Conservation (phyloP, 257 asterid species). For the Avicennia marina region DNA sequence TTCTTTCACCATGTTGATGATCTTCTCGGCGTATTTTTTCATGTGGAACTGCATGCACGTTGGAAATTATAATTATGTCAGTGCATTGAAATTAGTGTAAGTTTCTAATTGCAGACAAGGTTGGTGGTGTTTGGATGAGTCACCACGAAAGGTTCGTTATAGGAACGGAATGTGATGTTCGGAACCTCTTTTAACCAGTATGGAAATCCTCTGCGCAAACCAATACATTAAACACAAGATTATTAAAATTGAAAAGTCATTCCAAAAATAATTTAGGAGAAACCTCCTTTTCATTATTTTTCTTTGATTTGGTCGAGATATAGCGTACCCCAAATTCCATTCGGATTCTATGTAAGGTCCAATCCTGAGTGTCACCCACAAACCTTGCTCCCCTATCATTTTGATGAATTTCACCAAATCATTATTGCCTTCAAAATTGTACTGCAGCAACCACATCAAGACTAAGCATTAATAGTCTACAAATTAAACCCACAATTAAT, state of each 20-base stretch:
- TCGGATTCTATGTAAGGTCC: slow-evolving; percentile 97
- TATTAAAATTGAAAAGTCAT: background rate
- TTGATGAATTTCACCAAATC: slow-evolving; percentile 68
- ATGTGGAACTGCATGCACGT: slow-evolving; percentile 58
- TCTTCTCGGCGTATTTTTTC: slow-evolving; percentile 56
- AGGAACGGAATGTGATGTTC: slow-evolving; percentile 71
- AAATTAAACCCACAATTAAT: no score
- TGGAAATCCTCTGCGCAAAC: slow-evolving; percentile 71
- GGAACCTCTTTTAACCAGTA: slow-evolving; percentile 76
- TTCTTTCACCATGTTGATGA: slow-evolving; percentile 49
- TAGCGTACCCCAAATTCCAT: slow-evolving; percentile 77
- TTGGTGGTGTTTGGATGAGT: background rate
- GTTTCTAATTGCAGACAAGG: no score
- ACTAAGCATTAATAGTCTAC: no score
- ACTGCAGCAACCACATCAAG: slow-evolving; percentile 35
- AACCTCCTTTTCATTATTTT: no score
- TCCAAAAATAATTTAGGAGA: no score
- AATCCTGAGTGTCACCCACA: slow-evolving; percentile 83
- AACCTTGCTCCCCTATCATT: slow-evolving; percentile 49
- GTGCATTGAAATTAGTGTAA: background rate
- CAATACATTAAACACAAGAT: background rate
- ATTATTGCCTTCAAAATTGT: slow-evolving; percentile 56
- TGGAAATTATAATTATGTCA: background rate
- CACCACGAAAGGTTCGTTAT: slow-evolving; percentile 86
- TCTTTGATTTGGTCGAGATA: background rate